Percentiles rank a stretch among this genome's conserved stretches.
Evolutionary conservation across 2,329 filamentous ascomycete genomes (phyloP).

Genomic region (Cladosporium sp.): DNA sequence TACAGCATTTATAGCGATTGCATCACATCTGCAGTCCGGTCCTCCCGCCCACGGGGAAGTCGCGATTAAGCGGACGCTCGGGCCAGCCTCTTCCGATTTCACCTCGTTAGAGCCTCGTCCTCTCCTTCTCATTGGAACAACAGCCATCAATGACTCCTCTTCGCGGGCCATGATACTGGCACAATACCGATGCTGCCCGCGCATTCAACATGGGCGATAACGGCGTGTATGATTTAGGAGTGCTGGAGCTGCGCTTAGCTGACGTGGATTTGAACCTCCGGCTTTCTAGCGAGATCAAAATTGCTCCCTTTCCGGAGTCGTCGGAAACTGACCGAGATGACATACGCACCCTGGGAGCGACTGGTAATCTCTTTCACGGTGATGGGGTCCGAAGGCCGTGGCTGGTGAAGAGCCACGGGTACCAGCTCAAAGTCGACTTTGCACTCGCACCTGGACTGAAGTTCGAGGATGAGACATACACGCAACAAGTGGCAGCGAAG

Average conservation of each 20-base stretch:
- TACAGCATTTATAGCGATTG: neutral
- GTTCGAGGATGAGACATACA: neutral
- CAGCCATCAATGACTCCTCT: conserved; percentile 2
- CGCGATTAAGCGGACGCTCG: neutral
- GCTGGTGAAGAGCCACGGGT: neutral
- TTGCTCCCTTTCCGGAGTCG: neutral
- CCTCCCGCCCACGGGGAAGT: conserved; percentile 3
- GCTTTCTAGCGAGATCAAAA: conserved; percentile 1
- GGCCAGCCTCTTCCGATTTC: conserved; percentile 8
- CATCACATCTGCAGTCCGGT: neutral
- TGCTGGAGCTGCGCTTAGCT: conserved; percentile 1
- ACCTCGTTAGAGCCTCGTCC: conserved; percentile 5
- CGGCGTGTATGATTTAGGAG: conserved; percentile 3
- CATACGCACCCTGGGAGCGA: neutral
- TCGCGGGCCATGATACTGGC: neutral
- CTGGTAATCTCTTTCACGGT: neutral
- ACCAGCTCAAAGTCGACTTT: neutral
- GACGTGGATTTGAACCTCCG: neutral
- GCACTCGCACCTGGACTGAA: neutral
- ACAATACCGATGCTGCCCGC: conserved; percentile 4
- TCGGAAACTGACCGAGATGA: neutral
- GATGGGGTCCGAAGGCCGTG: neutral
- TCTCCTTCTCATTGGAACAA: conserved; percentile 7
- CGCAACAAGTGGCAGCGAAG: neutral
- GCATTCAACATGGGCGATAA: conserved; percentile 10